Base-by-base conservation (phyloP, 192 early-diverging fungal species). In the Coemansia sp. region DNA sequence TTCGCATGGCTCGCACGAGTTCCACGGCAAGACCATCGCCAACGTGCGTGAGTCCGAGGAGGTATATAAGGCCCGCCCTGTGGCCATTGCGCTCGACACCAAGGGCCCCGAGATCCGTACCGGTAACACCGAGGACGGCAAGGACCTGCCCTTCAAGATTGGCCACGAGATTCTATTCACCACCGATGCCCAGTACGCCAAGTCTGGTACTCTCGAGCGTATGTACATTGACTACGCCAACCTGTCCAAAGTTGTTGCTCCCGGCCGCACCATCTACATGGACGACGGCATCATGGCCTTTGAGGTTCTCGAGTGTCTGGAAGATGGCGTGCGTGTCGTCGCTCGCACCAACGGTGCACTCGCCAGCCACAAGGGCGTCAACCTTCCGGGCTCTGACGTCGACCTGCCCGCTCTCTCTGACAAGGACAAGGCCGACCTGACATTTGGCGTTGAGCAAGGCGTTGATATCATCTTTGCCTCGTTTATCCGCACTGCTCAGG, bases 261-360 rank as follows among this genome's bases (percentile, higher is more conserved):
- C 86, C 5, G 92, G 90, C 62, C 90, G 90, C 78, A 82, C 79
- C 27, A 93, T 94, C 72, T 94, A 90, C 67, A 89, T 99, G 39
- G 97, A 99, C 73, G 97, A 99, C 78, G 97, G 97, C 46, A 90
- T 95, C 59, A 86, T 99, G 72, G 93, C 93, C 67, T 99, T 99
- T 71, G 90, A 93, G 66, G 97, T 99, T 14, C 82, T 95, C 32
- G 90, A 92, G 72, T 78, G 86, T 51, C 36, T 73, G 25, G 82
- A 81, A n/a, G 76, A 82, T 50, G 68, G 74, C 32, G 84, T 94
- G 65, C 86, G 76, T 61, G 92, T 92, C n/a, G 85, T 87, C 34
- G 91, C 91, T 12, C 74, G 89, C 64, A 97, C 96, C 82, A 90
- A 92, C 75, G 95, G 95, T 60, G 87, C 87, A 67, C 86, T 99